Evolutionary conservation across 2,329 filamentous ascomycete genomes (phyloP).

Genomic region (Colletotrichum brevisporum): DNA sequence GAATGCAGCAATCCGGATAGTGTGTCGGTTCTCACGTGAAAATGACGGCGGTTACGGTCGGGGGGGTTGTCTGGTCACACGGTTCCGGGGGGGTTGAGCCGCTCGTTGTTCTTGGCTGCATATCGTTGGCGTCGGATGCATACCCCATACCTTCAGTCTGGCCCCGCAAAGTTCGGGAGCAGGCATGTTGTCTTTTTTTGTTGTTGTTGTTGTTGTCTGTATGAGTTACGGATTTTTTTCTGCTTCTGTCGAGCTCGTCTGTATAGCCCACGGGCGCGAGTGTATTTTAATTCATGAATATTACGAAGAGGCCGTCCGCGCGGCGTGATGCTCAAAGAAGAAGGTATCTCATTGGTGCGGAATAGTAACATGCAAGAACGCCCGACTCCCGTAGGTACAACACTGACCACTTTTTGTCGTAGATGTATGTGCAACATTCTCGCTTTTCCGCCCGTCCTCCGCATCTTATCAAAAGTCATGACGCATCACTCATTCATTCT

Average conservation of each 20-base stretch:
- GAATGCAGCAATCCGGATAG: not conserved
- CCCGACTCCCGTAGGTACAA: no score
- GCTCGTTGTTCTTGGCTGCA: slow-evolving; percentile 44
- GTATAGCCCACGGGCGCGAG: slow-evolving; percentile 32
- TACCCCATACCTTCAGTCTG: slow-evolving; percentile 45
- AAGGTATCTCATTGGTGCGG: not conserved
- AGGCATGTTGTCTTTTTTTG: slow-evolving; percentile 43
- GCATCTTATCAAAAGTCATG: not conserved
- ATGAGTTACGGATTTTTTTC: slow-evolving; percentile 38
- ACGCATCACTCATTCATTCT: not conserved
- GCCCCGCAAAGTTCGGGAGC: slow-evolving; percentile 46
- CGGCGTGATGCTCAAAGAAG: no score
- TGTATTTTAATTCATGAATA: slow-evolving; percentile 38
- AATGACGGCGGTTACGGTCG: slow-evolving; percentile 24
- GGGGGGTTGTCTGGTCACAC: slow-evolving; percentile 29
- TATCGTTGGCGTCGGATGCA: slow-evolving; percentile 53
- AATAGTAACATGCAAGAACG: no score
- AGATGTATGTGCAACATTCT: no score
- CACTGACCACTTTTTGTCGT: no score
- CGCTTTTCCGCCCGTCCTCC: no score
- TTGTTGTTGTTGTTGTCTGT: slow-evolving; percentile 45
- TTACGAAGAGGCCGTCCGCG: slow-evolving; percentile 14
- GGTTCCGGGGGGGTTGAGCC: slow-evolving; percentile 15
- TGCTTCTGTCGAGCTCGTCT: slow-evolving; percentile 24
- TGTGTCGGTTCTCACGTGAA: slow-evolving; percentile 31